Percentiles rank a stretch among this genome's conserved stretches.
These are phyloP conservation scores for Paecilomyces sp. DNA, from an alignment of 2,329 filamentous ascomycete species.

Conservation along the genomic window DNA sequence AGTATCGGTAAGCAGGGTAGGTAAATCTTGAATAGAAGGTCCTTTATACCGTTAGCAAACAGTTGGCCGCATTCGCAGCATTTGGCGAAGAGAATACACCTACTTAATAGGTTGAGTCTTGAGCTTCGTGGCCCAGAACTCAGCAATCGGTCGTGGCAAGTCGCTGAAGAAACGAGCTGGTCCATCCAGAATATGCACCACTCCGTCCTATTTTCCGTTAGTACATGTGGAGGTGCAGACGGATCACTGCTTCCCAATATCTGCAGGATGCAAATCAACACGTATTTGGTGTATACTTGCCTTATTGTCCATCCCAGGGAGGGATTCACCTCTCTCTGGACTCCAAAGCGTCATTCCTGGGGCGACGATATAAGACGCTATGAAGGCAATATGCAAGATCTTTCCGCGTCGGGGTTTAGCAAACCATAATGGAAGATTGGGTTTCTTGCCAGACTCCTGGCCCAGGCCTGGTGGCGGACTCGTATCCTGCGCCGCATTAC, in stretches of 20 bases:
- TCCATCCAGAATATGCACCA: constrained; percentile 3
- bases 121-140: constrained; percentile 2
- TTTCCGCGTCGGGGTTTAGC: constrained; percentile 1
- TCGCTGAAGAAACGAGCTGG: constrained; percentile 5
- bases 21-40: constrained; percentile 5
- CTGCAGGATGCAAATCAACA: not conserved
- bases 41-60: not conserved
- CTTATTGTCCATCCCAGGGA: not conserved
- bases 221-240: not conserved
- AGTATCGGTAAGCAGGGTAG: constrained; percentile 8
- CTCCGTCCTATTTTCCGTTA: constrained; percentile 1
- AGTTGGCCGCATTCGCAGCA: not conserved
- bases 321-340: not conserved
- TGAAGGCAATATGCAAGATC: constrained; percentile 5
- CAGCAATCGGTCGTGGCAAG: not conserved
- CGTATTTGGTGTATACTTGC: not conserved
- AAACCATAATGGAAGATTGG: not conserved
- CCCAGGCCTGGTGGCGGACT: not conserved
- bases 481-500: not conserved
- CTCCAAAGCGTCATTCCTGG: constrained; percentile 1
- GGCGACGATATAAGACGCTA: constrained; percentile 2
- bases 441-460: not conserved
- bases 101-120: constrained; percentile 2
- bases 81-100: not conserved
- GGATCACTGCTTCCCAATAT: not conserved